Percentiles rank a stretch among this genome's conserved stretches.
Conservation (phyloP, 176 grass and related monocot species). For the Oropetium thomaeum region DNA sequence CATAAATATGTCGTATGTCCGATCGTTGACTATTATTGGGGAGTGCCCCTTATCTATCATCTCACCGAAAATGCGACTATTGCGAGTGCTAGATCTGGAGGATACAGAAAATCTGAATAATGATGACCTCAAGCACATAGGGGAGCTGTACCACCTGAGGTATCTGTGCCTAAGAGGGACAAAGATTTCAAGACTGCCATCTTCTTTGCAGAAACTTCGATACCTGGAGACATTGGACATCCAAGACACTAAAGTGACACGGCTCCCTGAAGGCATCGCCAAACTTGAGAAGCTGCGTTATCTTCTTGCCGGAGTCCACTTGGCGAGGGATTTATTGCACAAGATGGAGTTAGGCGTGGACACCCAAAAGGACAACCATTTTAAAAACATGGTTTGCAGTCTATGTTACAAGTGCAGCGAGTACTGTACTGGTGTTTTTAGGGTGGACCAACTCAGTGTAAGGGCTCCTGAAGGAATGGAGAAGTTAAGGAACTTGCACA, state of each 20-base stretch:
- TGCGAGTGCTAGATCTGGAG: conserved; percentile 35
- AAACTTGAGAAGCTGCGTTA: conserved; percentile 34
- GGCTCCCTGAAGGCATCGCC: not conserved
- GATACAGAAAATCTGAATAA: not conserved
- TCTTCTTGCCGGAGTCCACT: conserved; percentile 9
- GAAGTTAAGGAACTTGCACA: conserved; percentile 22
- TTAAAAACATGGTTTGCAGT: not conserved
- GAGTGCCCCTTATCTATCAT: not conserved
- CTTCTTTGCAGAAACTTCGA: conserved; percentile 28
- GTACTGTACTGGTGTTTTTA: not conserved
- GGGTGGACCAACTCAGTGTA: not conserved
- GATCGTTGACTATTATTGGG: conserved; percentile 32
- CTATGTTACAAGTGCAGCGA: not conserved
- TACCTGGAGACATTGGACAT: conserved; percentile 35
- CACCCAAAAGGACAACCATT: too few relatives aligned
- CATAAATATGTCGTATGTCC: conserved; percentile 8
- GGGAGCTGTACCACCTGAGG: conserved; percentile 28
- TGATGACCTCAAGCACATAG: conserved; percentile 19
- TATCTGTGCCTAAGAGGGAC: conserved; percentile 3
- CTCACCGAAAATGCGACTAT: conserved; percentile 18
- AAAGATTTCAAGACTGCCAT: not conserved
- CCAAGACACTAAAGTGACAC: not conserved
- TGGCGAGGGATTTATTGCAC: not conserved
- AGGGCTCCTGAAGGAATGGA: conserved; percentile 20
- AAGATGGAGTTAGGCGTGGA: not conserved